phyloP scores from a whole-genome alignment of 768 basidiomycete genomes.

The Crassisporium funariophilum region DNA sequence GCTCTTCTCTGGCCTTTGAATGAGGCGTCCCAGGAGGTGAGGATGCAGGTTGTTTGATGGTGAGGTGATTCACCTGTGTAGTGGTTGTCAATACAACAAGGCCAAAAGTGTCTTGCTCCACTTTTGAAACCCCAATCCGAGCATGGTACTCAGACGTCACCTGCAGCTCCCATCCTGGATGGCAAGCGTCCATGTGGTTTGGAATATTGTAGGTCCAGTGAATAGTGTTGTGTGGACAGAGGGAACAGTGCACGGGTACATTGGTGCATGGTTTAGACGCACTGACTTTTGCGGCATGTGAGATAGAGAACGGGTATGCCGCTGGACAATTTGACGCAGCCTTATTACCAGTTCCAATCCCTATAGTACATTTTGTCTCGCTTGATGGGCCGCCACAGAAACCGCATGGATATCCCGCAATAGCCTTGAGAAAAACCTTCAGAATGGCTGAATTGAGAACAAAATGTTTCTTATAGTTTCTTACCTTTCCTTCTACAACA shows the following conservation, averaged over 20 bases:
- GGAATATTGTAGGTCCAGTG: constrained; percentile 35
- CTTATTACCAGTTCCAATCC: constrained; percentile 16
- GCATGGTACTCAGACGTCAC: too few relatives aligned
- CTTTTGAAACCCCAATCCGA: too few relatives aligned
- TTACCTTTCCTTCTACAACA: constrained; percentile 7
- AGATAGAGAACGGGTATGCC: constrained; percentile 15
- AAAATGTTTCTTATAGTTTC: neutral
- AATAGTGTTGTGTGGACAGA: constrained; percentile 19
- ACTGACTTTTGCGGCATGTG: constrained; percentile 14
- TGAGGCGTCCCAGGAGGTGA: too few relatives aligned
- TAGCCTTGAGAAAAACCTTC: constrained; percentile 10
- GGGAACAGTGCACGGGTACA: constrained; percentile 23
- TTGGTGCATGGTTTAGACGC: constrained; percentile 28
- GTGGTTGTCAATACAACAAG: too few relatives aligned
- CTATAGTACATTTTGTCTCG: neutral
- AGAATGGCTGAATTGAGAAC: neutral
- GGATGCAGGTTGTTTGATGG: too few relatives aligned
- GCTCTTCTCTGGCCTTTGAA: too few relatives aligned
- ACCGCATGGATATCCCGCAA: constrained; percentile 23
- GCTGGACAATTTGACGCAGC: constrained; percentile 16
- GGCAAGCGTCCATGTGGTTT: too few relatives aligned
- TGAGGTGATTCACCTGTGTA: too few relatives aligned
- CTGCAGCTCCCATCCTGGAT: too few relatives aligned
- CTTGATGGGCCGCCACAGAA: constrained; percentile 22
- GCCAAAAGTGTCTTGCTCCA: too few relatives aligned